Evolutionary conservation across 208 protist species (phyloP).

Genomic region (Trypanosoma caninum): DNA sequence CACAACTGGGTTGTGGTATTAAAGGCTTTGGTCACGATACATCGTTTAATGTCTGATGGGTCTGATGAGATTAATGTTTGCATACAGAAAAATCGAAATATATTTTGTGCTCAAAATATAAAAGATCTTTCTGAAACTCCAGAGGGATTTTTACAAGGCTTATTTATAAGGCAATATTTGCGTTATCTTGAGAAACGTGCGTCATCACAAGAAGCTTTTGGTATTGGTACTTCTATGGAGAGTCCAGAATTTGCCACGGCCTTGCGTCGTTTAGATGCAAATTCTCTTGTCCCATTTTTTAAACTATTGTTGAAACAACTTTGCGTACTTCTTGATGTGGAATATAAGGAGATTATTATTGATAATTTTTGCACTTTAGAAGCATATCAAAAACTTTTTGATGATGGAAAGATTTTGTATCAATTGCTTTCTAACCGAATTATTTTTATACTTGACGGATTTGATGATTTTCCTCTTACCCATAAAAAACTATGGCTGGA

Average conservation of each 20-base stretch:
- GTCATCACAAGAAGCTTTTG: constrained; percentile 32
- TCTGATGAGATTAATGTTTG: constrained; percentile 51
- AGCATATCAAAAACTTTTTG: constrained; percentile 55
- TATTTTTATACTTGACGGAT: constrained; percentile 58
- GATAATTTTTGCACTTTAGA: constrained; percentile 78
- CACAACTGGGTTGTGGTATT: constrained; percentile 86
- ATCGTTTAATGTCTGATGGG: constrained; percentile 62
- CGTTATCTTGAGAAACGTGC: constrained; percentile 51
- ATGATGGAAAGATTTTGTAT: constrained; percentile 63
- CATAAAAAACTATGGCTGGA: constrained; percentile 49
- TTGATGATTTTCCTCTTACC: constrained; percentile 39
- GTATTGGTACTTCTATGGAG: constrained; percentile 39
- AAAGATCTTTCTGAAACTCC: constrained; percentile 54
- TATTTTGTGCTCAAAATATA: constrained; percentile 47
- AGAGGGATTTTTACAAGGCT: constrained; percentile 39
- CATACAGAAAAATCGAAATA: constrained; percentile 39
- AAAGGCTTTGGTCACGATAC: constrained; percentile 74
- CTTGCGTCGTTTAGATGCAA: constrained; percentile 39
- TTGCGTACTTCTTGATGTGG: constrained; percentile 28
- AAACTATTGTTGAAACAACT: constrained; percentile 37
- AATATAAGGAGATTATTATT: constrained; percentile 54
- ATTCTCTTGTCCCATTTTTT: constrained; percentile 34
- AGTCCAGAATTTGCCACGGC: constrained; percentile 47
- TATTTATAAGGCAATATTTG: constrained; percentile 71
- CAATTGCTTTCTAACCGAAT: constrained; percentile 59